A percentile compares a stretch with the other conserved stretches of the same genome.
phyloP scores from a whole-genome alignment of 106 monocot species.

The Allium fistulosum region DNA sequence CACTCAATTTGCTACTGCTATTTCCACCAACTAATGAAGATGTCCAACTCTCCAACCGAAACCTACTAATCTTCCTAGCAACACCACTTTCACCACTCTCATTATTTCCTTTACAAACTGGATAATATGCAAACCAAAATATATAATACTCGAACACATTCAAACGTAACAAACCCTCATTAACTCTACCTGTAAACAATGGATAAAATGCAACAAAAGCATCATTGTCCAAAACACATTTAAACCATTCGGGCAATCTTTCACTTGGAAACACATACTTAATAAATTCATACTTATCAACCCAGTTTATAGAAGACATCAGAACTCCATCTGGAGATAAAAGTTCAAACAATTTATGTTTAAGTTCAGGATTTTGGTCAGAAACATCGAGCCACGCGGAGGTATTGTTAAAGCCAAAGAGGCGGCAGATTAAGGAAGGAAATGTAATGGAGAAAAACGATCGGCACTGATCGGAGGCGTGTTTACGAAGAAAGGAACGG shows the following conservation, averaged over 20 bases:
- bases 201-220: slow-evolving; percentile 35
- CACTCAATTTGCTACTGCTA: slow-evolving; percentile 15
- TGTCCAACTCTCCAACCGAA: slow-evolving; percentile 63
- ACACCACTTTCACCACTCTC: slow-evolving; percentile 1
- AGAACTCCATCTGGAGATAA: slow-evolving; percentile 58
- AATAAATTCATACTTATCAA: slow-evolving; percentile 44
- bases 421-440: slow-evolving; percentile 62
- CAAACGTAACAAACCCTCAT: slow-evolving; percentile 55
- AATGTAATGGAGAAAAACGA: slow-evolving; percentile 79
- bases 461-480: slow-evolving; percentile 47
- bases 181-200: slow-evolving; percentile 40
- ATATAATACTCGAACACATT: slow-evolving; percentile 84
- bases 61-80: slow-evolving; percentile 24
- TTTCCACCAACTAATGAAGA: slow-evolving; percentile 21
- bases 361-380: slow-evolving; percentile 27
- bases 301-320: slow-evolving; percentile 38
- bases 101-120: slow-evolving; percentile 48
- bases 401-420: slow-evolving; percentile 68
- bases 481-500: slow-evolving; percentile 51
- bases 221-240: slow-evolving; percentile 27
- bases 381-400: slow-evolving; percentile 53
- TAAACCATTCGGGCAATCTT: slow-evolving; percentile 83
- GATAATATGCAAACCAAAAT: slow-evolving; percentile 94
- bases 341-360: slow-evolving; percentile 33
- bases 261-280: slow-evolving; percentile 67